Evolutionary conservation across 371 early-diverging fungal species (phyloP).

Genomic region (Amoeboaphelidium protococcarum): DNA sequence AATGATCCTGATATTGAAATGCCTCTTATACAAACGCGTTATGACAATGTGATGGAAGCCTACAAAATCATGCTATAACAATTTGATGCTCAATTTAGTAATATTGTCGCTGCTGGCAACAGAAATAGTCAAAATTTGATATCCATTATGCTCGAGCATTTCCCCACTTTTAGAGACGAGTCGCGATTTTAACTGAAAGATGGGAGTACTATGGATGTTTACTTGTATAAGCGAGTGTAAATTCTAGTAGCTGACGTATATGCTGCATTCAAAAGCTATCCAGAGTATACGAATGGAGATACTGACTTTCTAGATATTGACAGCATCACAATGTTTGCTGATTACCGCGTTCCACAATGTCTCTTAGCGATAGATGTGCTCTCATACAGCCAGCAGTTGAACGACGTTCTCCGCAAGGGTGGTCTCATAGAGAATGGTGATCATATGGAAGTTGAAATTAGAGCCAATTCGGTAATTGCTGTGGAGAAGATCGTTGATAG

Average conservation of each 20-base stretch:
- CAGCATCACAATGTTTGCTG: conserved; percentile 72
- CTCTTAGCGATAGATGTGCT: conserved; percentile 40
- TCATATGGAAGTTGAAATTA: conserved; percentile 42
- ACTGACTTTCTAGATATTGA: conserved; percentile 52
- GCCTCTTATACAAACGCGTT: conserved; percentile 30
- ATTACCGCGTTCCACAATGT: conserved; percentile 45
- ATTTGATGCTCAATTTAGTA: conserved; percentile 37
- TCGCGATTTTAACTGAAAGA: conserved; percentile 21
- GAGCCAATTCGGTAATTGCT: conserved; percentile 56
- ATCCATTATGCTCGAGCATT: conserved; percentile 24
- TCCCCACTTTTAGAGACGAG: conserved; percentile 44
- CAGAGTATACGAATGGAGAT: no score
- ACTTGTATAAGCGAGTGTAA: conserved; percentile 55
- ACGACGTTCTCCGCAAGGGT: conserved; percentile 8
- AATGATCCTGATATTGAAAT: conserved; percentile 20
- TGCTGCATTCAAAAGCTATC: conserved; percentile 53
- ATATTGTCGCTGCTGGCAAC: conserved; percentile 23
- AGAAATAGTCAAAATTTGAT: conserved; percentile 27
- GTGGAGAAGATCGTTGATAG: conserved; percentile 28
- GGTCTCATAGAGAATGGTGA: background rate
- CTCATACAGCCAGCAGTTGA: conserved; percentile 29
- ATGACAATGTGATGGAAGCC: conserved; percentile 33
- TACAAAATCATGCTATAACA: conserved; percentile 28
- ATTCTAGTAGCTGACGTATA: conserved; percentile 72
- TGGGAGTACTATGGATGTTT: conserved; percentile 22